Evolutionary conservation across 2,329 filamentous ascomycete genomes (phyloP), one percentile per base, ranked within the genome.

Genomic region (Xylariaceae sp.): DNA sequence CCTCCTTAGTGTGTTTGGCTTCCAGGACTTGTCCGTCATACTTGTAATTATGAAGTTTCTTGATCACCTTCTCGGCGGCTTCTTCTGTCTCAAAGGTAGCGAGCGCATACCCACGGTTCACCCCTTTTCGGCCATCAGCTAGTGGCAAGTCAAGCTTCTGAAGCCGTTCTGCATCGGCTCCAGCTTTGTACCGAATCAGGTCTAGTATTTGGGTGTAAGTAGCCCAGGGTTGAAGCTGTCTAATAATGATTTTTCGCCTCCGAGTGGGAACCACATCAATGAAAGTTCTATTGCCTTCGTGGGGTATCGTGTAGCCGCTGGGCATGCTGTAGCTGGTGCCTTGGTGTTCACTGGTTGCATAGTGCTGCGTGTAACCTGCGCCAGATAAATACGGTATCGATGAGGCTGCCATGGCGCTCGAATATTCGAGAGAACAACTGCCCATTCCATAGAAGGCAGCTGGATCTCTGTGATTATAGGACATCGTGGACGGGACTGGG

Each of bases 211-310:
- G 65, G 20, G 62, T 50, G 30, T 57, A 52, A 23, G 42, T 64
- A 7, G 47, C 51, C 61, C 58, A 63, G 8, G 62, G 48, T 23
- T 62, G 63, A 47, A 70, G 61, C 13, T 65, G 63, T 44, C 64
- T 68, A 29, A 70, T 62, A 42, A 68, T 65, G 16, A 70, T 64
- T 41, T 70, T 70, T 27, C 67, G 66, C 35, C 53, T 60, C 49
- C 50, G 64, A 3, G 63, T 65, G 1, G 60, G 46, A n/a, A 67
- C 55, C 23, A 60, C 45, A 16, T 52, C 53, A 13, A 26, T 46
- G 35, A 41, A 42, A 23, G 49, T 9, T 29, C 16, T 46, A 4
- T 27, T 39, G 6, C 48, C 27, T 37, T 46, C 48, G 23, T 16
- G 33, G 29, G 26, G 27, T 37, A 40, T 36, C 39, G 51, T 49